These are phyloP conservation scores for Suhomyces atakaporum DNA, from an alignment of 1,139 yeast genomes.

Conservation along the genomic window DNA sequence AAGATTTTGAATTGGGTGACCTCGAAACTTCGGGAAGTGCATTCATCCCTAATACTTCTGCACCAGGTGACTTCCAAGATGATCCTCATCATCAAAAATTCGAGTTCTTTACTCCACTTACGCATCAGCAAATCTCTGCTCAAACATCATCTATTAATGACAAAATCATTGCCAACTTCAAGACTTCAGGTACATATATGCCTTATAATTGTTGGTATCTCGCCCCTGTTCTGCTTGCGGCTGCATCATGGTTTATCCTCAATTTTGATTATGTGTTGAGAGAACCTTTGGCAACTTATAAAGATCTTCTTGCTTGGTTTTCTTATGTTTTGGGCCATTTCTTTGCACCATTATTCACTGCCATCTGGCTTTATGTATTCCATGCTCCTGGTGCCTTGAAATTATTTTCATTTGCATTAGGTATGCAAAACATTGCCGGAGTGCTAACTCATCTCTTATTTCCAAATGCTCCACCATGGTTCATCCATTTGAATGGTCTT, in stretches of 20 bases:
- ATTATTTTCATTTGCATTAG: slow-evolving; percentile 53
- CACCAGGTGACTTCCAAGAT: slow-evolving; percentile 18
- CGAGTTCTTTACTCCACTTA: slow-evolving; percentile 9
- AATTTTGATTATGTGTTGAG: slow-evolving; percentile 43
- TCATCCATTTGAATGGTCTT: slow-evolving; percentile 59
- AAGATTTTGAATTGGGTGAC: slow-evolving; percentile 12
- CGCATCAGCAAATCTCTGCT: slow-evolving; percentile 10
- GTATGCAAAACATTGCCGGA: slow-evolving; percentile 60
- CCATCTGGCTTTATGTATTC: slow-evolving; percentile 65
- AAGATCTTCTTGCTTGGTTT: slow-evolving; percentile 60
- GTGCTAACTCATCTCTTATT: slow-evolving; percentile 59
- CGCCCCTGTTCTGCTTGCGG: slow-evolving; percentile 33
- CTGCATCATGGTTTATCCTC: slow-evolving; percentile 40
- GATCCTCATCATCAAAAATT: slow-evolving; percentile 12
- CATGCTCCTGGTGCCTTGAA: slow-evolving; percentile 62
- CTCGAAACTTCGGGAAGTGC: slow-evolving; percentile 2
- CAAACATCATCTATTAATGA: slow-evolving; percentile 11
- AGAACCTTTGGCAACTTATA: slow-evolving; percentile 29
- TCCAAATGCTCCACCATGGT: slow-evolving; percentile 78
- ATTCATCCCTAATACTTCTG: slow-evolving; percentile 1
- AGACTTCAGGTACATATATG: slow-evolving; percentile 10
- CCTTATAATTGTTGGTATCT: slow-evolving; percentile 26
- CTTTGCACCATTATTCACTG: slow-evolving; percentile 60
- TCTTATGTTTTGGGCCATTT: slow-evolving; percentile 64
- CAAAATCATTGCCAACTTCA: slow-evolving; percentile 9